Conservation (phyloP, 441 rosid species). For the Pelargonium cotyledonis region DNA sequence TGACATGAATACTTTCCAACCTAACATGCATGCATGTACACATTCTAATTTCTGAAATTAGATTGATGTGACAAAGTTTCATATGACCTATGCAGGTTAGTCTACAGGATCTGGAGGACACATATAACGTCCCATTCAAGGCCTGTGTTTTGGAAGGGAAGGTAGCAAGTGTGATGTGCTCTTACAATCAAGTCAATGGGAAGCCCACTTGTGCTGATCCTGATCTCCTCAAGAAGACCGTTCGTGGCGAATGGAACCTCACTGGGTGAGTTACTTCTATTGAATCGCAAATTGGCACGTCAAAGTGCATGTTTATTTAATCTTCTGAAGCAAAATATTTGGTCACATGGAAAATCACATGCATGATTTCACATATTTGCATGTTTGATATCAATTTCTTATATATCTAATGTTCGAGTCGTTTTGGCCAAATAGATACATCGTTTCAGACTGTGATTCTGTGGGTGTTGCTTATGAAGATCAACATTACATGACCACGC, state of each 20-base stretch:
- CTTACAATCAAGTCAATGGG: conserved; percentile 91
- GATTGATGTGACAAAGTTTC: neutral
- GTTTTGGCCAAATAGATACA: conserved; percentile 31
- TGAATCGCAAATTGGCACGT: too few species aligned
- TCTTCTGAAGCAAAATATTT: too few species aligned
- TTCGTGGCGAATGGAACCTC: conserved; percentile 72
- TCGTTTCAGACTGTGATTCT: conserved; percentile 72
- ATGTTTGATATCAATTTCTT: too few species aligned
- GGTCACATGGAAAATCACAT: too few species aligned
- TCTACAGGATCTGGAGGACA: conserved; percentile 79
- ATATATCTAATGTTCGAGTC: too few species aligned
- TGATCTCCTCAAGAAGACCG: conserved; percentile 48
- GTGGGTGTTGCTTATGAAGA: conserved; percentile 50
- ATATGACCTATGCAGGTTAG: conserved; percentile 46
- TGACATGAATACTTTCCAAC: too few species aligned
- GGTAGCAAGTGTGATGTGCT: conserved; percentile 41
- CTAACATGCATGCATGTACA: too few species aligned
- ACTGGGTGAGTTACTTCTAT: conserved; percentile 48
- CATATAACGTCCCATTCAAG: conserved; percentile 72
- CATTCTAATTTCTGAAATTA: too few species aligned
- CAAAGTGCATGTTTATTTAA: too few species aligned
- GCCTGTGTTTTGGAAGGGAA: conserved; percentile 77
- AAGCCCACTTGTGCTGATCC: conserved; percentile 94
- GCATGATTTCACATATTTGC: too few species aligned
- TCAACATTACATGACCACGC: conserved; percentile 54